Base-by-base conservation (phyloP, 768 basidiomycete genomes). In the Lyophyllum decastes region DNA sequence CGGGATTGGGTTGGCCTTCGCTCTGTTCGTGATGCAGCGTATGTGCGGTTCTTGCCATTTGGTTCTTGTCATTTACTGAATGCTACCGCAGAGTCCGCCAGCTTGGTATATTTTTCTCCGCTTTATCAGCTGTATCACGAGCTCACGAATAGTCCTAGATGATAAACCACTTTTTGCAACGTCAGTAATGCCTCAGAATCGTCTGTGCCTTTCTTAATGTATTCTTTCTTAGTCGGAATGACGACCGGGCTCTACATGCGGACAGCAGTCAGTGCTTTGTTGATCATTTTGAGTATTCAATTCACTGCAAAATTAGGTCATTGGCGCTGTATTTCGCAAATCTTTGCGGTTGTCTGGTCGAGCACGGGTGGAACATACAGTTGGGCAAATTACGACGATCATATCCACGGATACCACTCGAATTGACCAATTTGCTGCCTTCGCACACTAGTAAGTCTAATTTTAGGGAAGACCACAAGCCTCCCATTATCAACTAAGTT, bases 321-420 rank as follows among this genome's bases (percentile, higher is more conserved):
- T 79, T 35, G 80, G 78, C 2, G 66, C 63, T 27, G 82, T 89
- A 30, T 85, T 86, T 61, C 80, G 86, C 21, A 91, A 91, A 67
- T 84, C 87, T 0, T 72, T 90, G 38, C 81, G 88, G 12, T 72
- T 90, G 0, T 90, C 88, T 16, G 83, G 84, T 0, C 76, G 81
- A 49, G 77, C 87, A 9, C 76, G 86, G 19, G 58, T 80, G 25
- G 75, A 83, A 43, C 85, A 88, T 64, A 82, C 78, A 19, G 82
- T 83, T 41, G 89, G 89, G 0, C 77, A 87, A 64, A 84, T 89
- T 49, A 88, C 83, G 10, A 90, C 87, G 0, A 82, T 90, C 76
- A 86, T 90, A 7, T 84, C 85, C 1, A 79, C 83, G 12, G 89
- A 91, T 64, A 72, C 85, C 0, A 78, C 79, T 5, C 79, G 83